A percentile compares a stretch with the other conserved stretches of the same genome.
Evolutionary conservation across 1,284 basidiomycete genomes (phyloP).

Genomic region (Tylopilus sp.): DNA sequence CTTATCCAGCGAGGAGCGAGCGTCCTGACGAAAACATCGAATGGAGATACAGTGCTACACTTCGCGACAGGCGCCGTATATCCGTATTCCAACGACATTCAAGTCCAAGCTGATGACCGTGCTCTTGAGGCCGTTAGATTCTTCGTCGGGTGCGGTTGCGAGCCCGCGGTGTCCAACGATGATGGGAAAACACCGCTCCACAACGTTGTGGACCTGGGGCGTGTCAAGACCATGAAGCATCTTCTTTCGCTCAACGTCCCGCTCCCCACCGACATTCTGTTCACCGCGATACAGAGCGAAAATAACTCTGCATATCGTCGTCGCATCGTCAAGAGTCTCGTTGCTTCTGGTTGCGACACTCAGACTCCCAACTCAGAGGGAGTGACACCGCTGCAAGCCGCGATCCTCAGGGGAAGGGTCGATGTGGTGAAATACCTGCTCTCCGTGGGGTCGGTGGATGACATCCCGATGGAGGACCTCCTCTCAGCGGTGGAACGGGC

Average conservation of each 20-base stretch:
- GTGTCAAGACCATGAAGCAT: background rate
- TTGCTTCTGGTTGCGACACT: background rate
- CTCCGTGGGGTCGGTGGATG: background rate
- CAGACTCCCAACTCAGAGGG: background rate
- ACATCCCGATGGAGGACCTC: background rate
- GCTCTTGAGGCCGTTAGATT: background rate
- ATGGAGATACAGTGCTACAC: background rate
- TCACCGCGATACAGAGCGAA: conserved; percentile 1
- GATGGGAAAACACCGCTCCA: background rate
- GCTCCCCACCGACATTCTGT: conserved; percentile 1
- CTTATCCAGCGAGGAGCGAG: background rate
- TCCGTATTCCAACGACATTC: too few relatives aligned
- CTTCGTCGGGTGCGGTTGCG: background rate
- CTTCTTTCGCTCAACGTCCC: background rate
- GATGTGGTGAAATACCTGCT: conserved; percentile 1
- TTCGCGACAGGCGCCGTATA: background rate
- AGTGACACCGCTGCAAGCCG: background rate
- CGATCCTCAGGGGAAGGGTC: background rate
- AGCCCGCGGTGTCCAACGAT: background rate
- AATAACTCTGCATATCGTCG: background rate
- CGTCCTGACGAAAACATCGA: background rate
- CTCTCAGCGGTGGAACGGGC: background rate
- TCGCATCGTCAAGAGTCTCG: background rate
- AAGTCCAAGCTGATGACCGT: too few relatives aligned
- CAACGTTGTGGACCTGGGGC: background rate